phyloP scores from a whole-genome alignment of 1,284 basidiomycete species.

The Pisolithus thermaeus region DNA sequence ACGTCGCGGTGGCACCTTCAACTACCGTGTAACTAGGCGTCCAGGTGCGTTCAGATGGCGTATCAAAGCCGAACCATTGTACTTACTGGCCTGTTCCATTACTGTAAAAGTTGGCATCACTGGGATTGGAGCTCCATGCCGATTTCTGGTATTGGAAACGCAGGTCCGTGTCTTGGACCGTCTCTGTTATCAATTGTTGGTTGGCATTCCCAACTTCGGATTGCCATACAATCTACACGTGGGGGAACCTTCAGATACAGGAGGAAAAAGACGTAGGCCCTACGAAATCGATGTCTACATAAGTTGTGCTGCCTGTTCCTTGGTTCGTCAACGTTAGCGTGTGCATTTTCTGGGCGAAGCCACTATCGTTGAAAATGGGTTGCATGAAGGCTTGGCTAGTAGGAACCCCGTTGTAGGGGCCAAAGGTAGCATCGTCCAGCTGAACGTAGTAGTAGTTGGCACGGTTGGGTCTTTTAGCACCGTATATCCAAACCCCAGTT shows the following conservation, averaged over 20 bases:
- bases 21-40: no score
- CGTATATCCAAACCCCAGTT: no score
- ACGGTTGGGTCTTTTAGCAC: no score
- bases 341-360: slow-evolving; percentile 24
- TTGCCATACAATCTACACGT: slow-evolving; percentile 23
- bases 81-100: slow-evolving; percentile 30
- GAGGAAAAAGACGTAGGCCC: neutral
- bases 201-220: slow-evolving; percentile 22
- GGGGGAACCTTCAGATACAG: neutral
- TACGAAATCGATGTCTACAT: slow-evolving; percentile 32
- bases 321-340: slow-evolving; percentile 28
- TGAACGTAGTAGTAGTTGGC: slow-evolving; percentile 10
- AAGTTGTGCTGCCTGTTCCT: slow-evolving; percentile 11
- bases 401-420: slow-evolving; percentile 9
- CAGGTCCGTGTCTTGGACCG: slow-evolving; percentile 23
- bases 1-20: no score
- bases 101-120: slow-evolving; percentile 17
- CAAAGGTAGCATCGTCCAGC: slow-evolving; percentile 21
- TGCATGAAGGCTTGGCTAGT: slow-evolving; percentile 18
- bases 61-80: no score
- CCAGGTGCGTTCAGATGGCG: no score
- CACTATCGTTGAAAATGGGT: slow-evolving; percentile 23
- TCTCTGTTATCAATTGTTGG: slow-evolving; percentile 14
- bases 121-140: slow-evolving; percentile 19
- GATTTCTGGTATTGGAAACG: slow-evolving; percentile 25